Evolutionary conservation across 2,329 filamentous ascomycete genomes (phyloP), one percentile per base, ranked within the genome.

Genomic region (Neonectria magnoliae): DNA sequence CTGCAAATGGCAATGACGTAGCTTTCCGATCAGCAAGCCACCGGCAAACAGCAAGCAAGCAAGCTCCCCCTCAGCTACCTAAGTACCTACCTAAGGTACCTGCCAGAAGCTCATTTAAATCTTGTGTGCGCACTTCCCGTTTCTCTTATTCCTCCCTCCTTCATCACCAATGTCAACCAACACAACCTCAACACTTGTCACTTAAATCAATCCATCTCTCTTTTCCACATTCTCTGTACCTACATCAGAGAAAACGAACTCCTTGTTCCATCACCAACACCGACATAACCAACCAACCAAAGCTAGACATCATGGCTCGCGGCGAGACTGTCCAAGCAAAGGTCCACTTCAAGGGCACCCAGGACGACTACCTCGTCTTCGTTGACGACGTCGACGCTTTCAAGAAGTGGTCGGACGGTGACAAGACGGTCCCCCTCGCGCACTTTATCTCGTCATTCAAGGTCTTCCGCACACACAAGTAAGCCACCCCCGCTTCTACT

Each of bases 401-500:
- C 75, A 84, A 92, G 80, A 90, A 95, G 80, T 98, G 95, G 95
- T 89, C 90, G 84, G 25, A 13, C 18, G 83, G 78, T 5, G 95
- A 98, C 84, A 90, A 88, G 77, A 90, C 87, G 31, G 83, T 96
- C 31, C 92, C 96, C 41, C 83, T 98, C 52, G 87, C 92, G 1
- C 90, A 98, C 75, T 94, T 99, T 61, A 87, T 98, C 60, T 93
- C 90, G 63, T 87, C 91, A 8, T 98, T 93, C 86, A 93, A 97
- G 86, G 85, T 99, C 76, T 97, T 97, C 76, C 84, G 91, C 47
- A 97, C 94, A 38, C 92, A 97, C 84, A 92, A 91, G 94, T 98
- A 86, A 83, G 92, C 84, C 52, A 55, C 69, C 64, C 57, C 72
- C 60, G 52, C 58, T 60, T 58, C 47, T 45, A 20, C 58, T 36